A percentile compares a stretch with the other conserved stretches of the same genome.
phyloP scores from a whole-genome alignment of 2,329 filamentous ascomycete genomes.

The Fusarium luffae region DNA sequence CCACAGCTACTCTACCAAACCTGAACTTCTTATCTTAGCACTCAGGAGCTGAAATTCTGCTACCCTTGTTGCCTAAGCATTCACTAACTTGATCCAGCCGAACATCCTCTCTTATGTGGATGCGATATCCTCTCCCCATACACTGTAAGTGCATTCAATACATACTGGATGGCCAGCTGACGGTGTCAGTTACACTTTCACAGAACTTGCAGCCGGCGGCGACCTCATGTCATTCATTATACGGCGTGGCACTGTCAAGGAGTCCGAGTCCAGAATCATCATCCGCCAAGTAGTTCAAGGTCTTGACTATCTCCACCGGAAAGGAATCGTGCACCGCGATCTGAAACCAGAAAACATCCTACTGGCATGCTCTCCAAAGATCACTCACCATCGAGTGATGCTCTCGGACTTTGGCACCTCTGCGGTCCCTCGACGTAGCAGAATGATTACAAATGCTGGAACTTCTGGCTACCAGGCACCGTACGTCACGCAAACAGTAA shows the following conservation, averaged over 20 bases:
- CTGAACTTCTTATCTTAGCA: neutral
- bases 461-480: constrained; percentile 62
- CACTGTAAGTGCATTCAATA: constrained; percentile 52
- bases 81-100: constrained; percentile 54
- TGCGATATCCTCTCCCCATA: constrained; percentile 60
- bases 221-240: constrained; percentile 63
- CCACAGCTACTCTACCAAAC: neutral
- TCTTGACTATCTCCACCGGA: constrained; percentile 60
- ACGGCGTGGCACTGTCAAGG: constrained; percentile 51
- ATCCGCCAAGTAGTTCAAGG: constrained; percentile 60
- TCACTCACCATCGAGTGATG: constrained; percentile 58
- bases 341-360: constrained; percentile 67
- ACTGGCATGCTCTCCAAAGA: constrained; percentile 57
- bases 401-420: constrained; percentile 65
- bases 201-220: constrained; percentile 66
- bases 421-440: constrained; percentile 54
- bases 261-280: constrained; percentile 58
- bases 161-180: neutral
- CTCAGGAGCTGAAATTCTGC: neutral
- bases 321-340: constrained; percentile 63
- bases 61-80: too few relatives aligned
- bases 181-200: constrained; percentile 62
- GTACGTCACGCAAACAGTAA: constrained; percentile 46
- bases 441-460: constrained; percentile 59
- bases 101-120: constrained; percentile 65